Conservation (phyloP, 345 rosid species). For the Euphorbia peplus region DNA sequence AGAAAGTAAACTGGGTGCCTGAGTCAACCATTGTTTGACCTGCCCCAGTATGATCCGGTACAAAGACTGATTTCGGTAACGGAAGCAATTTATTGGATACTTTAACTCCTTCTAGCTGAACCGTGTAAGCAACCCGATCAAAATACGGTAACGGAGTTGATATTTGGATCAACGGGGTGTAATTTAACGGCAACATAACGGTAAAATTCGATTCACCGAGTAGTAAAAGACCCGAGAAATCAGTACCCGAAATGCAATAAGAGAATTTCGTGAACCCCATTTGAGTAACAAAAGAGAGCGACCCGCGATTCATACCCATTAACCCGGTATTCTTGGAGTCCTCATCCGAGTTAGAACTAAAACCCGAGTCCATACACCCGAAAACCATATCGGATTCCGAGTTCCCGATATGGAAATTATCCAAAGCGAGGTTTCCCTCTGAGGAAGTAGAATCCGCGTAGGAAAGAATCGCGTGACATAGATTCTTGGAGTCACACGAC, state of each 20-base stretch:
- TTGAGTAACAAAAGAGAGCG: constrained; percentile 75
- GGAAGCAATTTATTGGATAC: constrained; percentile 54
- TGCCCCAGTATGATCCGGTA: constrained; percentile 91
- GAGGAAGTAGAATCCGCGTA: constrained; percentile 88
- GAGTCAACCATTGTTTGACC: constrained; percentile 97
- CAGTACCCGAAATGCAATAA: constrained; percentile 75
- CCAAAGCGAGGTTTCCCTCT: constrained; percentile 81
- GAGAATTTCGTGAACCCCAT: constrained; percentile 82
- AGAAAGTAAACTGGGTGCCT: constrained; percentile 86
- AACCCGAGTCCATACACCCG: constrained; percentile 85
- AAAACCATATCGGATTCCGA: constrained; percentile 50
- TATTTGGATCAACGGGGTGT: constrained; percentile 70
- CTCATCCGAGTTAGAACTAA: constrained; percentile 63
- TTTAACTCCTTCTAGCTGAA: constrained; percentile 80
- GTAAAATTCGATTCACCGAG: constrained; percentile 79
- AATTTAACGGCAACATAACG: constrained; percentile 52
- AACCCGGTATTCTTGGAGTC: constrained; percentile 69
- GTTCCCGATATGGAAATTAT: constrained; percentile 54
- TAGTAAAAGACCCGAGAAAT: constrained; percentile 65
- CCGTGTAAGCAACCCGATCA: constrained; percentile 87
- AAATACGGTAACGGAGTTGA: constrained; percentile 72
- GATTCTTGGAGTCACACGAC: constrained; percentile 68
- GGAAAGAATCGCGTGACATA: constrained; percentile 73
- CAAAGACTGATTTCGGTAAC: constrained; percentile 54
- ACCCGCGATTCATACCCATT: constrained; percentile 92